These are phyloP conservation scores for Petasospora fabianii DNA, from an alignment of 1,139 yeast species.

Conservation along the genomic window DNA sequence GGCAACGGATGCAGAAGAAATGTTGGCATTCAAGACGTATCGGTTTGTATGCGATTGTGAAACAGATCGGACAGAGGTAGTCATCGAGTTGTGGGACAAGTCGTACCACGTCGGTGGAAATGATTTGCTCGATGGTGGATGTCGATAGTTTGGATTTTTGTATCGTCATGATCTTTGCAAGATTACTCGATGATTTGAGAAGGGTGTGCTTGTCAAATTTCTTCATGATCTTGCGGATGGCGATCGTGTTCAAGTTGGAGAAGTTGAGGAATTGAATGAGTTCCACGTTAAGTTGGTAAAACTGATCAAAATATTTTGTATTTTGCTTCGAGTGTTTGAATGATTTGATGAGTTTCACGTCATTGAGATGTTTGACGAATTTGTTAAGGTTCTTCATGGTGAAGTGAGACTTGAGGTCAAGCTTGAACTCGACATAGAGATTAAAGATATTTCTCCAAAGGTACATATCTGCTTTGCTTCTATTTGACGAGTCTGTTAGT, in stretches of 20 bases:
- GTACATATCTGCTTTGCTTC: conserved; percentile 53
- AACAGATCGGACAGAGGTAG: conserved; percentile 70
- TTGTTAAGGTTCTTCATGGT: conserved; percentile 33
- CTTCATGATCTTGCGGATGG: conserved; percentile 63
- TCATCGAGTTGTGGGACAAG: conserved; percentile 72
- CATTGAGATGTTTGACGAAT: conserved; percentile 44
- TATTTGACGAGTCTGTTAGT: conserved; percentile 34
- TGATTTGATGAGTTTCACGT: conserved; percentile 37
- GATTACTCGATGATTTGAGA: conserved; percentile 43
- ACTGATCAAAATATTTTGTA: conserved; percentile 43
- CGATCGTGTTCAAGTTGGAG: conserved; percentile 59
- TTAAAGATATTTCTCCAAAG: conserved; percentile 71
- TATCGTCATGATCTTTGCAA: conserved; percentile 40
- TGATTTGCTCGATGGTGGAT: conserved; percentile 35
- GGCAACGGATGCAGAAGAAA: conserved; percentile 66
- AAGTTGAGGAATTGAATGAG: conserved; percentile 57
- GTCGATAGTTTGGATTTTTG: conserved; percentile 13
- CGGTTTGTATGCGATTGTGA: conserved; percentile 67
- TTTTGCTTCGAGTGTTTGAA: conserved; percentile 49
- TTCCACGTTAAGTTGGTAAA: conserved; percentile 50
- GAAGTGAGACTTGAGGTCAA: conserved; percentile 58
- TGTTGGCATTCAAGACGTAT: conserved; percentile 61
- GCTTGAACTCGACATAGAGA: conserved; percentile 61
- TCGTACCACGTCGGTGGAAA: conserved; percentile 50
- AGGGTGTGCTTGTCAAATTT: conserved; percentile 73